phyloP scores from a whole-genome alignment of 2,329 filamentous ascomycete species.

The Nannizziopsis barbatae region DNA sequence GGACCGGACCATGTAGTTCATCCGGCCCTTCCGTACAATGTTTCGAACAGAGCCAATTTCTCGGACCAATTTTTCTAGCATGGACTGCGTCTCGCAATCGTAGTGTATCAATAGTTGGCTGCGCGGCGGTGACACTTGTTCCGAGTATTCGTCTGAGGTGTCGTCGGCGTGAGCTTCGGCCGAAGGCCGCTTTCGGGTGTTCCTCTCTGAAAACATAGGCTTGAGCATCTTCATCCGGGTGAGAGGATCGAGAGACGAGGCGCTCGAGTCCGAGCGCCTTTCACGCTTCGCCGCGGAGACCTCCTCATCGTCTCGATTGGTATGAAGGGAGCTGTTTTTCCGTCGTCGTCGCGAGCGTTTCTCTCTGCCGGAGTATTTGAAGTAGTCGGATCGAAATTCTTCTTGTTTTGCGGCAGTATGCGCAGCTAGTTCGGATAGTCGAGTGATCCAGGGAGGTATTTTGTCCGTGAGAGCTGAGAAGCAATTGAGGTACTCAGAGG shows the following conservation, averaged over 20 bases:
- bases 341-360: conserved; percentile 22
- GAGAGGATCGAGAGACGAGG: conserved; percentile 7
- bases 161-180: conserved; percentile 12
- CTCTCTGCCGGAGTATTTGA: conserved; percentile 22
- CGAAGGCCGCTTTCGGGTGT: conserved; percentile 26
- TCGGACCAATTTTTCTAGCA: conserved; percentile 72
- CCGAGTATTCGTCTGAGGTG: conserved; percentile 2
- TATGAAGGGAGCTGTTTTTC: conserved; percentile 35
- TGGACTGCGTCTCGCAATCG: conserved; percentile 72
- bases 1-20: conserved; percentile 31
- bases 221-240: conserved; percentile 12
- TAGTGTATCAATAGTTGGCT: conserved; percentile 84
- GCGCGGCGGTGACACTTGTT: conserved; percentile 52
- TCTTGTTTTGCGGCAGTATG: conserved; percentile 33
- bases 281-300: neutral
- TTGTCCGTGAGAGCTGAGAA: conserved; percentile 37
- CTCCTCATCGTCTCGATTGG: conserved; percentile 27
- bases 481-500: conserved; percentile 36
- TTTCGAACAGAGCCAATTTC: conserved; percentile 72
- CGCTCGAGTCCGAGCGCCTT: neutral
- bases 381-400: conserved; percentile 36
- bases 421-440: conserved; percentile 32
- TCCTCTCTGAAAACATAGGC: conserved; percentile 14
- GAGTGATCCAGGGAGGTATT: conserved; percentile 35
- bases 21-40: conserved; percentile 74